Conservation (phyloP, 208 protist genomes). For the Trypanosomatidae sp. region DNA sequence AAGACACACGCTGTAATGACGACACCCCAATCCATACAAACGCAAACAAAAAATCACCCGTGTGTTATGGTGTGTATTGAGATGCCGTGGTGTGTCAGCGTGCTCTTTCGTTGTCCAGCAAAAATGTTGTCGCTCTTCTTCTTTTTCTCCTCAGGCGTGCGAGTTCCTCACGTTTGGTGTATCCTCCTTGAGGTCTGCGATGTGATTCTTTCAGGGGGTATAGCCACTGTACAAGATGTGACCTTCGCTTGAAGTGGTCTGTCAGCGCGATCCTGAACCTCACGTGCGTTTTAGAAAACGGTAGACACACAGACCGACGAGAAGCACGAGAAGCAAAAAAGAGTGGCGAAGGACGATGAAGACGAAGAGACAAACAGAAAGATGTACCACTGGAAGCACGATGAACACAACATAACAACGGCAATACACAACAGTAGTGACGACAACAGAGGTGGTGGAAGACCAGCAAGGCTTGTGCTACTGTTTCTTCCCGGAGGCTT, state of each 20-base stretch:
- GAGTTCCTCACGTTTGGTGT: background rate
- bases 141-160: background rate
- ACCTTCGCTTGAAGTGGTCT: background rate
- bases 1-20: no score
- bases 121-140: background rate
- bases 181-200: background rate
- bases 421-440: background rate
- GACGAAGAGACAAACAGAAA: background rate
- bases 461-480: background rate
- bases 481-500: background rate
- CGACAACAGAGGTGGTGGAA: background rate
- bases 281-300: background rate
- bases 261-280: background rate
- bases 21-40: background rate
- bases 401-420: background rate
- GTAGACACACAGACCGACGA: background rate
- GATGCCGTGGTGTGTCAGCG: background rate
- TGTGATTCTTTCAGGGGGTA: background rate
- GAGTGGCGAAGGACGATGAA: background rate
- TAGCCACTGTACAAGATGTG: no score
- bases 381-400: background rate
- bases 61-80: background rate
- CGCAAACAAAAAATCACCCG: background rate
- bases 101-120: background rate
- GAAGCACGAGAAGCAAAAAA: background rate